Evolutionary conservation across 2,329 filamentous ascomycete genomes (phyloP).

Genomic region (Aschersonia sp.): DNA sequence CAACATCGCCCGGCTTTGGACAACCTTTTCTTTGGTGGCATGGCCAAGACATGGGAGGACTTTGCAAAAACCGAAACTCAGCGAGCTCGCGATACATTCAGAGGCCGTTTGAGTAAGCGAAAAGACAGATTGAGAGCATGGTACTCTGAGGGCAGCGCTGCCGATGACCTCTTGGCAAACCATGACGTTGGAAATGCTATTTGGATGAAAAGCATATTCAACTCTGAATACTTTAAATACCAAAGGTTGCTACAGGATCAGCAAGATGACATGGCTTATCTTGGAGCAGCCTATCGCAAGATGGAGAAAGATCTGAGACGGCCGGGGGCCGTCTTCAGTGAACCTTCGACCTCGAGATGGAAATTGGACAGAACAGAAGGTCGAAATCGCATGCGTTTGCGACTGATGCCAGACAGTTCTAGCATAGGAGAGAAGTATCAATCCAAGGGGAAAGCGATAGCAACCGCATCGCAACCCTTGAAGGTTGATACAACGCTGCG

Average conservation of each 20-base stretch:
- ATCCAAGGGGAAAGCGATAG: conserved; percentile 58
- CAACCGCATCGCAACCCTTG: conserved; percentile 20
- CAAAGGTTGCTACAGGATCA: conserved; percentile 84
- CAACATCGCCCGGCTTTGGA: conserved; percentile 67
- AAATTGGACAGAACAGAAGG: conserved; percentile 92
- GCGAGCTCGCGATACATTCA: conserved; percentile 62
- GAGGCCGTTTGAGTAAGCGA: conserved; percentile 54
- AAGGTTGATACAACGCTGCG: conserved; percentile 17
- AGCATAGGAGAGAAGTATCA: conserved; percentile 61
- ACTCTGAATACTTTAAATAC: conserved; percentile 81
- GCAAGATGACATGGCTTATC: conserved; percentile 73
- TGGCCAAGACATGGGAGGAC: conserved; percentile 75
- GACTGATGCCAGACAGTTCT: conserved; percentile 66
- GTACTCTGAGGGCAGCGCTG: conserved; percentile 53
- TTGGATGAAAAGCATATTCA: conserved; percentile 93
- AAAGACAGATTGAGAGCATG: conserved; percentile 72
- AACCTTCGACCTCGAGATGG: conserved; percentile 57
- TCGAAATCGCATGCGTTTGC: conserved; percentile 83
- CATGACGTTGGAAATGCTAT: conserved; percentile 78
- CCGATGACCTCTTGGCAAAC: conserved; percentile 59
- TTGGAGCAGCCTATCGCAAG: conserved; percentile 60
- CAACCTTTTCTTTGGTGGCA: conserved; percentile 62
- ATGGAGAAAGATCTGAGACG: conserved; percentile 67
- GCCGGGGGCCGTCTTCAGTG: conserved; percentile 68
- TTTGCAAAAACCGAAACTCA: conserved; percentile 76